phyloP scores from a whole-genome alignment of 2,329 filamentous ascomycete genomes.

The Tolypocladium tropicale region DNA sequence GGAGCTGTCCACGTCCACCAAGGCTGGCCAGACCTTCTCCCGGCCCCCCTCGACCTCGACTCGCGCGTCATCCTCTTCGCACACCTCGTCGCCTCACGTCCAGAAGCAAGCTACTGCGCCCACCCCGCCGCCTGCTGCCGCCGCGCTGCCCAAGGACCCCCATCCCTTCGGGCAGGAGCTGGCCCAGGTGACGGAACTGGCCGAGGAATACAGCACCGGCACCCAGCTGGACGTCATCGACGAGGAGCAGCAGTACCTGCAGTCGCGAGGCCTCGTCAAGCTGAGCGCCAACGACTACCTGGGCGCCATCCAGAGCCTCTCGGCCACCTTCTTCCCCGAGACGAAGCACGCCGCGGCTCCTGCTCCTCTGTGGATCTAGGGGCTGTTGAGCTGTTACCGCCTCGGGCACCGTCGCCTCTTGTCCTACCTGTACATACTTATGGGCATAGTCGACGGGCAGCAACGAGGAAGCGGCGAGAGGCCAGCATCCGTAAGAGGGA shows the following conservation, averaged over 20 bases:
- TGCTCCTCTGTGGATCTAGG: constrained; percentile 39
- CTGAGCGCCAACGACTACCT: constrained; percentile 78
- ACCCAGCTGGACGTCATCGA: constrained; percentile 52
- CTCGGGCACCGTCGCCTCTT: neutral
- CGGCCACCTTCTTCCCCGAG: constrained; percentile 48
- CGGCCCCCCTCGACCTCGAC: constrained; percentile 47
- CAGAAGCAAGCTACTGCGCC: constrained; percentile 17
- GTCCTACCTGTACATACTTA: constrained; percentile 23
- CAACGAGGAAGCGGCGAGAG: neutral
- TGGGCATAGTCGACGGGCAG: constrained; percentile 4
- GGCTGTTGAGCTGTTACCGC: neutral
- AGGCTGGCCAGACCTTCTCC: constrained; percentile 45
- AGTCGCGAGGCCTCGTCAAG: constrained; percentile 58
- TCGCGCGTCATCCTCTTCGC: constrained; percentile 37
- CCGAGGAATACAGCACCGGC: constrained; percentile 70
- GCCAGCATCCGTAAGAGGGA: neutral
- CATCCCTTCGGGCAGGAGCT: constrained; percentile 86
- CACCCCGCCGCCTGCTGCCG: constrained; percentile 25
- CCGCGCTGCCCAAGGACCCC: constrained; percentile 21
- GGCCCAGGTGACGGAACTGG: constrained; percentile 84
- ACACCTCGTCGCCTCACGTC: constrained; percentile 18
- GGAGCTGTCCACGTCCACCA: constrained; percentile 41
- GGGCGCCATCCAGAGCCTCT: constrained; percentile 62
- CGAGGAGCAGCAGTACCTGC: constrained; percentile 56
- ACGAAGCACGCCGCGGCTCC: constrained; percentile 19